These are phyloP conservation scores for Solanum ossicruentum DNA, from an alignment of 257 asterid species.

Conservation along the genomic window DNA sequence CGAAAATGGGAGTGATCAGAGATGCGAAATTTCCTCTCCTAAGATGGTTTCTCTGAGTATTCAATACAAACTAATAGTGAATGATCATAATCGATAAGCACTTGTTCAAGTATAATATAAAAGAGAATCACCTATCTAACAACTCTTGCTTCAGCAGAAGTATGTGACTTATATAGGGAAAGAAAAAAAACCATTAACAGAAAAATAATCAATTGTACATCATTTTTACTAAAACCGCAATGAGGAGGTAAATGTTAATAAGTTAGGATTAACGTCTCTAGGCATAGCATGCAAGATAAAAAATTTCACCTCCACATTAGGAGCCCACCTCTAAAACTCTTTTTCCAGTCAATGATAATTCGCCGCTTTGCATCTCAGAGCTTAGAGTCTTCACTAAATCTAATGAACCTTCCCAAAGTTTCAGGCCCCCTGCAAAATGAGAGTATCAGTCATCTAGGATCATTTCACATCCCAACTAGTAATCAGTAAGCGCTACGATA, in stretches of 20 bases:
- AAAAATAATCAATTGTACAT: background rate
- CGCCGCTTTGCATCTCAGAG: constrained; percentile 46
- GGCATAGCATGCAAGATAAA: background rate
- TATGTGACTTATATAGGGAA: background rate
- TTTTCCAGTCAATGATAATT: constrained; percentile 46
- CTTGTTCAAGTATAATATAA: background rate
- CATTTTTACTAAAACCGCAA: background rate
- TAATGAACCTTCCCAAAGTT: constrained; percentile 91
- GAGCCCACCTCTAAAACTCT: constrained; percentile 87
- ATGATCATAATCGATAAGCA: background rate
- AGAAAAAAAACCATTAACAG: background rate
- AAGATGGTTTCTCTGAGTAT: background rate
- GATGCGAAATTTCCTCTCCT: background rate
- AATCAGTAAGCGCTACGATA: background rate
- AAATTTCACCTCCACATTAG: constrained; percentile 36
- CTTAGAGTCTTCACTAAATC: constrained; percentile 58
- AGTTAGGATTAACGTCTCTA: background rate
- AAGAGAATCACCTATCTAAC: background rate
- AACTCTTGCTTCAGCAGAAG: background rate
- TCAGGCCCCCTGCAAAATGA: constrained; percentile 62
- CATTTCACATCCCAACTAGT: background rate
- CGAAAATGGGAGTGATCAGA: background rate
- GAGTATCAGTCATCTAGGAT: background rate
- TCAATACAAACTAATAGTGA: no score
- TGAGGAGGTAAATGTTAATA: background rate